Conservation (phyloP, 805 yeast genomes). For the Komagataella pastoris region DNA sequence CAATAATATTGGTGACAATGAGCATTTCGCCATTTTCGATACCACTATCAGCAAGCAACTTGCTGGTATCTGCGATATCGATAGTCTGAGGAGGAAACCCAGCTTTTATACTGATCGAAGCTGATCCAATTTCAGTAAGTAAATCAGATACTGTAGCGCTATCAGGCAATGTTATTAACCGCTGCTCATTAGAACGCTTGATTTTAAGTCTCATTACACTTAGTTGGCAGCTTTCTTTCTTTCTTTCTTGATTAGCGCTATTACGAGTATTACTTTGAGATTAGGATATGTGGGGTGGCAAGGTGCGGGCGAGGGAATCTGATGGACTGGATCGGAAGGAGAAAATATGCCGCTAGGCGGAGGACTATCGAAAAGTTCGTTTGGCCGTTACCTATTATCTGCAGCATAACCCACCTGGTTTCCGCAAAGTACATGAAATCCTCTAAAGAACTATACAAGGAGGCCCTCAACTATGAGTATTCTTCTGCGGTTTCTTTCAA, state of each 20-base stretch:
- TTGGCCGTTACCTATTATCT: neutral
- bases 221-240: neutral
- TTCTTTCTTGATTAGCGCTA: neutral
- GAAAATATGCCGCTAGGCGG: neutral
- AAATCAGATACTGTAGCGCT: constrained; percentile 22
- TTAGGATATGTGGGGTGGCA: neutral
- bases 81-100: constrained; percentile 54
- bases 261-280: neutral
- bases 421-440: neutral
- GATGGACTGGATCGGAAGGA: neutral
- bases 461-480: constrained; percentile 41
- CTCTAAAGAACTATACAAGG: constrained; percentile 24
- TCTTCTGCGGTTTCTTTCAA: constrained; percentile 34
- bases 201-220: constrained; percentile 3
- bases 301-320: neutral
- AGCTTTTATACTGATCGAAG: constrained; percentile 19
- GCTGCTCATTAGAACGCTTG: neutral
- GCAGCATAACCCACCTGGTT: neutral
- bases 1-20: constrained; percentile 11
- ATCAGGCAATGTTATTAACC: constrained; percentile 18
- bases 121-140: constrained; percentile 4
- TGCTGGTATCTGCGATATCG: constrained; percentile 12
- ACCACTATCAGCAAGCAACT: constrained; percentile 25
- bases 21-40: constrained; percentile 49
- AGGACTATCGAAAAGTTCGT: neutral